Conservation (phyloP, 2,329 filamentous ascomycete species). For the Hypoxylon sp. region DNA sequence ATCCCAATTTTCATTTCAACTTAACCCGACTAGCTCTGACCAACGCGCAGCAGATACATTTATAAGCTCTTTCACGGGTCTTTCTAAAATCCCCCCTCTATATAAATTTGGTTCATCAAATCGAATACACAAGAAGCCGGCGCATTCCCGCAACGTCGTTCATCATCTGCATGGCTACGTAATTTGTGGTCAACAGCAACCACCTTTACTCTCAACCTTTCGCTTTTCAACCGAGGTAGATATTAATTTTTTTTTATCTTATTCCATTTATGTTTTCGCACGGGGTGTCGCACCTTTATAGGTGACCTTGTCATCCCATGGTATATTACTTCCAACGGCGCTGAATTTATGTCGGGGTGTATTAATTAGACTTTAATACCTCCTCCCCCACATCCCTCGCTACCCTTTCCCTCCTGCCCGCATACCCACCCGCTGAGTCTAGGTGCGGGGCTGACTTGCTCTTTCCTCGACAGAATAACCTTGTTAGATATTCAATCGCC, state of each 20-base stretch:
- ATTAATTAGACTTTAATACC: slow-evolving; percentile 23
- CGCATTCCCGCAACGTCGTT: slow-evolving; percentile 38
- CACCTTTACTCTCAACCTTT: slow-evolving; percentile 20
- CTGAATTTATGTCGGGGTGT: slow-evolving; percentile 29
- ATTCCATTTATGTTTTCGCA: slow-evolving; percentile 12
- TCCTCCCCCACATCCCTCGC: slow-evolving; percentile 40
- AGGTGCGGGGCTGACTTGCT: slow-evolving; percentile 52
- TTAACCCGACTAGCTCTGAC: slow-evolving; percentile 29
- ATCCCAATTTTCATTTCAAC: slow-evolving; percentile 16
- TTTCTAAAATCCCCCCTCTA: slow-evolving; percentile 17
- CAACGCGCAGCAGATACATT: slow-evolving; percentile 32
- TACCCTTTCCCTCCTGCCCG: slow-evolving; percentile 24
- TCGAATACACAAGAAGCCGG: slow-evolving; percentile 31
- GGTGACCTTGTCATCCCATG: not conserved
- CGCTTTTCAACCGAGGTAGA: slow-evolving; percentile 40
- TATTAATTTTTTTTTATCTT: slow-evolving; percentile 19
- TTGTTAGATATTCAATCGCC: slow-evolving; percentile 34
- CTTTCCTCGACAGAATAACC: slow-evolving; percentile 45
- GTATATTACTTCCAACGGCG: slow-evolving; percentile 5
- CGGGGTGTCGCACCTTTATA: slow-evolving; percentile 9
- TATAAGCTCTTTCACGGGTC: slow-evolving; percentile 22
- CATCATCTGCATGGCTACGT: slow-evolving; percentile 46
- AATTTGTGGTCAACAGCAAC: slow-evolving; percentile 41
- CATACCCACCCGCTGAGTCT: slow-evolving; percentile 28
- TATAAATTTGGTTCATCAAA: slow-evolving; percentile 22